A percentile compares a stretch with the other conserved stretches of the same genome.
Evolutionary conservation across 1,139 yeast species (phyloP).

Genomic region (Yamadazyma jaroonii): DNA sequence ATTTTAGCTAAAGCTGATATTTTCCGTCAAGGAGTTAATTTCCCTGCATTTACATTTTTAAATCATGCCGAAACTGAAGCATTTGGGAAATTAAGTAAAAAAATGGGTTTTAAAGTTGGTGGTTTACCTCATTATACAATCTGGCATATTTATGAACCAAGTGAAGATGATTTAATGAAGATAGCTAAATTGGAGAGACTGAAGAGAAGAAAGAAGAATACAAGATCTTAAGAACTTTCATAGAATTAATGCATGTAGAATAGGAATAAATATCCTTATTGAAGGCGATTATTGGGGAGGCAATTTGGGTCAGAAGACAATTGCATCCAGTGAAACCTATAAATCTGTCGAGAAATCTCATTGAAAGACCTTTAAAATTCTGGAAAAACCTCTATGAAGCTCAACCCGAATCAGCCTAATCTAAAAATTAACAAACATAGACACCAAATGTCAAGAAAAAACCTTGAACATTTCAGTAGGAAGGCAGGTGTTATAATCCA

Average conservation of each 20-base stretch:
- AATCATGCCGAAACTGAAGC: constrained; percentile 95
- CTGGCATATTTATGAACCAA: constrained; percentile 87
- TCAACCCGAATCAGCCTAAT: too few relatives aligned
- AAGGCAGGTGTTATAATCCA: constrained; percentile 53
- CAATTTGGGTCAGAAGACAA: too few relatives aligned
- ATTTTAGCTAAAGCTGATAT: constrained; percentile 78
- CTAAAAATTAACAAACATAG: too few relatives aligned
- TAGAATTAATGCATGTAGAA: constrained; percentile 8
- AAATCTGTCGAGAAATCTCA: too few relatives aligned
- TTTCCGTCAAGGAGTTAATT: constrained; percentile 80
- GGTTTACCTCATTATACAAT: constrained; percentile 88
- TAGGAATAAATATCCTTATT: constrained; percentile 7
- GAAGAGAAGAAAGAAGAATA: constrained; percentile 46
- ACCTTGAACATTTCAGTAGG: constrained; percentile 36
- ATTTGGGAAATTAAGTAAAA: constrained; percentile 81
- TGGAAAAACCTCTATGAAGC: too few relatives aligned
- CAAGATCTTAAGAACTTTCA: constrained; percentile 6
- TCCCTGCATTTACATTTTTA: constrained; percentile 85
- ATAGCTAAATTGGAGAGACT: constrained; percentile 71
- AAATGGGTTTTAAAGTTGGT: constrained; percentile 77
- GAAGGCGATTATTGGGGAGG: too few relatives aligned
- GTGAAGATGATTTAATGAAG: constrained; percentile 82
- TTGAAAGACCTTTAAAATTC: too few relatives aligned
- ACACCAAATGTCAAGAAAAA: not conserved
- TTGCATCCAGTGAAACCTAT: too few relatives aligned